A percentile compares a stretch with the other conserved stretches of the same genome.
Evolutionary conservation across 2,329 filamentous ascomycete species (phyloP).

Genomic region (Emmonsia crescens): DNA sequence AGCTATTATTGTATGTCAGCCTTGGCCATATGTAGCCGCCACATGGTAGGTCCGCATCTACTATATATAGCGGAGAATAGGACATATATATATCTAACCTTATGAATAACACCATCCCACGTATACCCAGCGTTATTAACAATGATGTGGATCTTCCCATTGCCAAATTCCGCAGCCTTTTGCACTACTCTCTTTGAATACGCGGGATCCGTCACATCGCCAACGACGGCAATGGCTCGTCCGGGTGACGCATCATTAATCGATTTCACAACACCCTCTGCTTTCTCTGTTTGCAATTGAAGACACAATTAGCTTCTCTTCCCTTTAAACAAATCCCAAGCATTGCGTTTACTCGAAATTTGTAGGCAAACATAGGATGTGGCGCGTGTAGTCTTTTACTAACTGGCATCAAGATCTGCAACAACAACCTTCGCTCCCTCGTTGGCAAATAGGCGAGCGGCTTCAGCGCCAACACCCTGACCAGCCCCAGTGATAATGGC

Average conservation of each 20-base stretch:
- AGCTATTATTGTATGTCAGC: background rate
- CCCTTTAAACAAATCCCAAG: background rate
- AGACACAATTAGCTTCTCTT: conserved; percentile 8
- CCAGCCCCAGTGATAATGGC: conserved; percentile 82
- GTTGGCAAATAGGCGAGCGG: conserved; percentile 70
- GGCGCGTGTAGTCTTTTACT: conserved; percentile 17
- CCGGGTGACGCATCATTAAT: conserved; percentile 57
- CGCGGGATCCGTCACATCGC: conserved; percentile 61
- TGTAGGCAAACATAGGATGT: background rate
- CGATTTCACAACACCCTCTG: conserved; percentile 52
- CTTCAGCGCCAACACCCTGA: conserved; percentile 80
- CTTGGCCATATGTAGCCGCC: background rate
- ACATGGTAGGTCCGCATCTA: background rate
- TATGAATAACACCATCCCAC: conserved; percentile 88
- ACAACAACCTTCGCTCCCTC: conserved; percentile 79
- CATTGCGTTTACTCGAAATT: background rate
- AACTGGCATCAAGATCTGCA: conserved; percentile 68
- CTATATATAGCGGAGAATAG: background rate
- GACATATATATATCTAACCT: conserved; percentile 35
- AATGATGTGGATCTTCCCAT: conserved; percentile 80
- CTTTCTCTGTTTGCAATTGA: conserved; percentile 48
- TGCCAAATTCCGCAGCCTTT: conserved; percentile 66
- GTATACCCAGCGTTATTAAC: conserved; percentile 90
- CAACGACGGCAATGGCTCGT: conserved; percentile 60
- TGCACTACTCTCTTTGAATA: conserved; percentile 65